Percentiles rank a stretch among this genome's conserved stretches.
phyloP scores from a whole-genome alignment of 345 rosid species.

The Arabis hirsuta region DNA sequence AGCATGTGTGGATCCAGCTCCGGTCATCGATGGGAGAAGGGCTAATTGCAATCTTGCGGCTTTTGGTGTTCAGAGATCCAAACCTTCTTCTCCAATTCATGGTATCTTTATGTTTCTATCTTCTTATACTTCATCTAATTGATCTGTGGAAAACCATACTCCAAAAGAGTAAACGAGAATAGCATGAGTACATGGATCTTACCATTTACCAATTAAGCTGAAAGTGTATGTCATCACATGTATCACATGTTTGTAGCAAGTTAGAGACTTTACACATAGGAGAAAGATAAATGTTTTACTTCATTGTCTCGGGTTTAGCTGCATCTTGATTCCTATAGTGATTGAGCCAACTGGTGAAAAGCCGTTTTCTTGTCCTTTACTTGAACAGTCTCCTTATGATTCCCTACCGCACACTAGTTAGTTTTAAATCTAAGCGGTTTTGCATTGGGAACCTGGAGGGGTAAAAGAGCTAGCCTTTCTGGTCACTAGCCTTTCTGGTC shows the following conservation, averaged over 20 bases:
- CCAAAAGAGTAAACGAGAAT: not conserved
- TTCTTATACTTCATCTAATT: not conserved
- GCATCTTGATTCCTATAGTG: slow-evolving; percentile 4
- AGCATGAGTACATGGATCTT: not conserved
- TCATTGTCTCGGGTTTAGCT: slow-evolving; percentile 16
- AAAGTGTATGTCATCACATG: slow-evolving; percentile 10
- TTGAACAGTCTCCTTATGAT: slow-evolving; percentile 10
- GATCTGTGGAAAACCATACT: slow-evolving; percentile 15
- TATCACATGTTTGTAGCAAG: slow-evolving; percentile 8
- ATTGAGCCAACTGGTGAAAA: slow-evolving; percentile 15
- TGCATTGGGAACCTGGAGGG: not conserved
- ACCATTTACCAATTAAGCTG: not conserved
- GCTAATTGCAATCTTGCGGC: slow-evolving; percentile 97
- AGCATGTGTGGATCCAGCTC: slow-evolving; percentile 92
- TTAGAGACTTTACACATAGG: not conserved
- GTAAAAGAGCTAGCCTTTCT: not conserved
- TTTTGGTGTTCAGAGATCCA: slow-evolving; percentile 94
- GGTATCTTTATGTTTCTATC: slow-evolving; percentile 47
- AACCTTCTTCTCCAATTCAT: slow-evolving; percentile 90
- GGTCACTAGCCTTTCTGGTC: not conserved
- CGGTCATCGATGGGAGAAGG: slow-evolving; percentile 97
- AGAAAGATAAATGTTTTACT: not conserved
- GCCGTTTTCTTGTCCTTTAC: slow-evolving; percentile 4
- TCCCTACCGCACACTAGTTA: too few species aligned
- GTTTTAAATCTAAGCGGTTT: too few species aligned